Conservation (phyloP, 768 basidiomycete species). For the Amanita jacksonii region DNA sequence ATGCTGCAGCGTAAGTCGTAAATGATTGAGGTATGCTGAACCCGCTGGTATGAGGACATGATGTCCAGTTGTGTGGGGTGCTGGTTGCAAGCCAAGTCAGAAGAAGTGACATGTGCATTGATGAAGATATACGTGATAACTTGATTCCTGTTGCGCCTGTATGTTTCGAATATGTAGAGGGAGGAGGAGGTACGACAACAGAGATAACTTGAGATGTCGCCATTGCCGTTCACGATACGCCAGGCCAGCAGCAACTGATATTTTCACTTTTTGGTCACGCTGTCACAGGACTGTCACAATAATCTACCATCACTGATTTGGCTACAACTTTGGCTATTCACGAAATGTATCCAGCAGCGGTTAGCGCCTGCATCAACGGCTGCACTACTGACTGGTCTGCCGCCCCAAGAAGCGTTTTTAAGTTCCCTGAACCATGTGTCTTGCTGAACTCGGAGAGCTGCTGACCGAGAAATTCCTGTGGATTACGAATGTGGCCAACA, state of each 20-base stretch:
- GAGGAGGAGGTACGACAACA: conserved; percentile 21
- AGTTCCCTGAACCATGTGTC: conserved; percentile 22
- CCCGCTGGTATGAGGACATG: conserved; percentile 72
- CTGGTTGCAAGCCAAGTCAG: conserved; percentile 10
- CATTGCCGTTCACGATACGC: conserved; percentile 12
- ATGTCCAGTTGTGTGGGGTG: conserved; percentile 30
- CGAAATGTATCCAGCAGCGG: conserved; percentile 17
- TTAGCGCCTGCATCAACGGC: conserved; percentile 19
- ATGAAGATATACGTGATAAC: conserved; percentile 18
- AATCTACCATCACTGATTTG: background rate
- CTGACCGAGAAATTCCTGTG: conserved; percentile 42
- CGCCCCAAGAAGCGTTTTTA: conserved; percentile 27
- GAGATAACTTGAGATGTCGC: conserved; percentile 22
- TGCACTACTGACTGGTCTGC: conserved; percentile 19
- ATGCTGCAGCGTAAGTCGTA: conserved; percentile 65
- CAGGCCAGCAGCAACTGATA: background rate
- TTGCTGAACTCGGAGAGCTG: conserved; percentile 31
- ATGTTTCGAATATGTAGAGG: conserved; percentile 34
- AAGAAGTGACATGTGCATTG: background rate
- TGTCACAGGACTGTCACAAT: conserved; percentile 4
- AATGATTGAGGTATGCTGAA: conserved; percentile 76
- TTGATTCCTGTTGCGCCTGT: conserved; percentile 17
- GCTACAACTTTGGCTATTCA: conserved; percentile 12
- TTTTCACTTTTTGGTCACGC: conserved; percentile 2
- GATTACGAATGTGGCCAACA: conserved; percentile 47